Conservation (phyloP, 2,329 filamentous ascomycete genomes). For the Rhynchosporium graminicola region DNA sequence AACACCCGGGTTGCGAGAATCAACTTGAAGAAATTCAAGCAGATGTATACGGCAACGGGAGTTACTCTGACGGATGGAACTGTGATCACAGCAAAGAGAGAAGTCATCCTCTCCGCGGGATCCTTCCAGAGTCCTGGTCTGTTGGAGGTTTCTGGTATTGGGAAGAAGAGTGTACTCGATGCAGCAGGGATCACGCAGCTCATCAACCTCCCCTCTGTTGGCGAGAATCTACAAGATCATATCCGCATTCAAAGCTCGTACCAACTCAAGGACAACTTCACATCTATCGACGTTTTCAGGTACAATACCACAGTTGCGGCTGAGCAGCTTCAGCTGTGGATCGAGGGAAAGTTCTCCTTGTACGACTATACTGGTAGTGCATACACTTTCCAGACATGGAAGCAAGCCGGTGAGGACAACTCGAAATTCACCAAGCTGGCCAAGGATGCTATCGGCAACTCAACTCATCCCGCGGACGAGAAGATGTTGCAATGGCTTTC, state of each 20-base stretch:
- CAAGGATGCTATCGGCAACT: constrained; percentile 37
- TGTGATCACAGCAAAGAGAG: constrained; percentile 34
- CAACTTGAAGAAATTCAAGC: constrained; percentile 46
- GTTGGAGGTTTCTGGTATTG: constrained; percentile 54
- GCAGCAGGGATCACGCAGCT: constrained; percentile 47
- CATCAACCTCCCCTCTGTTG: constrained; percentile 51
- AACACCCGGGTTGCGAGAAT: constrained; percentile 82
- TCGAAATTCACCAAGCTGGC: constrained; percentile 40
- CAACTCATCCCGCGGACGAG: constrained; percentile 40
- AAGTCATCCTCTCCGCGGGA: constrained; percentile 54
- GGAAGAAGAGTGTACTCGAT: constrained; percentile 46
- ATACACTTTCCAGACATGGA: constrained; percentile 48
- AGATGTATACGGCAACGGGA: constrained; percentile 27
- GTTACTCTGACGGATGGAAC: constrained; percentile 20
- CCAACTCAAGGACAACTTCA: constrained; percentile 27
- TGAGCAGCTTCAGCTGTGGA: constrained; percentile 40
- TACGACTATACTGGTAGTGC: constrained; percentile 38
- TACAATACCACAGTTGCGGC: constrained; percentile 38
- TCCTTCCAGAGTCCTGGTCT: constrained; percentile 54
- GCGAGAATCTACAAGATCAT: constrained; percentile 52
- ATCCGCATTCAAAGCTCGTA: constrained; percentile 34
- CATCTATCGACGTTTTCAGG: constrained; percentile 28
- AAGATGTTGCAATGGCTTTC: constrained; percentile 46
- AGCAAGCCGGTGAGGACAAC: constrained; percentile 41
- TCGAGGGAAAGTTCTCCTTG: constrained; percentile 20